Conservation (phyloP, 192 early-diverging fungal species). For the Coemansia sp. region DNA sequence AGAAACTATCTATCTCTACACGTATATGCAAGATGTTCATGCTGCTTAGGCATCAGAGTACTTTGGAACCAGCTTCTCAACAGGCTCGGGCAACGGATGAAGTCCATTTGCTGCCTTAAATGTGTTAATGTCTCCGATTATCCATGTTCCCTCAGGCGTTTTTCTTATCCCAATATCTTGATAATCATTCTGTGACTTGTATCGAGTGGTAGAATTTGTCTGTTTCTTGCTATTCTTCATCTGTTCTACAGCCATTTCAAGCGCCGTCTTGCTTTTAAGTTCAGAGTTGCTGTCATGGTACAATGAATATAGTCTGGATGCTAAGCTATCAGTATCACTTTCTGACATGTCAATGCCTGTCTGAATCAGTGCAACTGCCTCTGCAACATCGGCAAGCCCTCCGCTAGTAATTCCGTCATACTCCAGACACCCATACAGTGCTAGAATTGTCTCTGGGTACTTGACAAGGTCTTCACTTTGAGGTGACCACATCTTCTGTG, state of each 20-base stretch:
- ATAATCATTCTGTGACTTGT: background rate
- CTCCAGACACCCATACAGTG: slow-evolving; percentile 16
- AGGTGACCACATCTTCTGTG: background rate
- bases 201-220: background rate
- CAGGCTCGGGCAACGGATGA: background rate
- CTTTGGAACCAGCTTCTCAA: background rate
- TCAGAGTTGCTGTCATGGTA: background rate
- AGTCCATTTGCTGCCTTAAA: background rate
- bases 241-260: background rate
- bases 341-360: background rate
- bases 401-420: slow-evolving; percentile 1
- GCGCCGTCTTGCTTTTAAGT: background rate
- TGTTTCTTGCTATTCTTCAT: background rate
- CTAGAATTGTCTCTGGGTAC: slow-evolving; percentile 14
- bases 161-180: background rate
- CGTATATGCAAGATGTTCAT: too few species aligned
- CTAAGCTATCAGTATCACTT: too few species aligned
- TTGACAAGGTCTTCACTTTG: slow-evolving; percentile 1
- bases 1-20: too few species aligned
- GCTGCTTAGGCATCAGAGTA: background rate
- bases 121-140: background rate
- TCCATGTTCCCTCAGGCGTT: background rate
- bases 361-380: background rate
- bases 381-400: background rate
- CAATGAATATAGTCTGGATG: background rate